Evolutionary conservation across 306 rosid genomes (phyloP).

Genomic region (Argentina anserina): DNA sequence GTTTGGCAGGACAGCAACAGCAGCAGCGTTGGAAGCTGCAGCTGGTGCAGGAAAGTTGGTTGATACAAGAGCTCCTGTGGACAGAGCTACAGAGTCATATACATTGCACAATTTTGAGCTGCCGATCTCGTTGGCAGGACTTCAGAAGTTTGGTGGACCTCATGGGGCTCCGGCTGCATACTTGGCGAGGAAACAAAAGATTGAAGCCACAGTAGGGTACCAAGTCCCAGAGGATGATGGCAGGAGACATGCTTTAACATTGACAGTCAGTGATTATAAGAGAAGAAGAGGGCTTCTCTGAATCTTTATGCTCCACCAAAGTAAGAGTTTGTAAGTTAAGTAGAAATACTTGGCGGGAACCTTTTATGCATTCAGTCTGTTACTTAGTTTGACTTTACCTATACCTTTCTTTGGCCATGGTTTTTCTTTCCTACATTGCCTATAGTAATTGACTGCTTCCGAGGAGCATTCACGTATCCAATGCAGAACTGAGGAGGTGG

Average conservation of each 20-base stretch:
- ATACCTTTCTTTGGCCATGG: not conserved
- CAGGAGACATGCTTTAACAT: slow-evolving; percentile 39
- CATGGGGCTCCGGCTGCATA: slow-evolving; percentile 44
- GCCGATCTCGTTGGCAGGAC: slow-evolving; percentile 45
- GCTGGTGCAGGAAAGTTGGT: slow-evolving; percentile 55
- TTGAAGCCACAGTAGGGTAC: slow-evolving; percentile 58
- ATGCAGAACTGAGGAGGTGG: not conserved
- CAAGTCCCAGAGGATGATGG: slow-evolving; percentile 41
- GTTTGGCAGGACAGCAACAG: slow-evolving; percentile 33
- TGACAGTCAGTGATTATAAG: slow-evolving; percentile 59
- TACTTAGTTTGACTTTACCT: not conserved
- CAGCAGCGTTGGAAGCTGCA: slow-evolving; percentile 48
- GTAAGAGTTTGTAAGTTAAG: not conserved
- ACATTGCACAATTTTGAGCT: slow-evolving; percentile 50
- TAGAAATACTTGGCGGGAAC: not conserved
- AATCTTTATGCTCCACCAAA: slow-evolving; percentile 2
- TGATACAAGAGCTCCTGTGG: slow-evolving; percentile 58
- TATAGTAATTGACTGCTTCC: not conserved
- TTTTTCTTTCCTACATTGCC: not conserved
- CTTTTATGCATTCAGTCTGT: not conserved
- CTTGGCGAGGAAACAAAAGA: slow-evolving; percentile 49
- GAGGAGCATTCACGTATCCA: not conserved
- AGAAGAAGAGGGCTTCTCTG: slow-evolving; percentile 64
- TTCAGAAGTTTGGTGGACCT: slow-evolving; percentile 43
- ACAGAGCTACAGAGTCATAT: slow-evolving; percentile 40